Conservation (phyloP, 257 asterid genomes). For the Jacaranda copaia region DNA sequence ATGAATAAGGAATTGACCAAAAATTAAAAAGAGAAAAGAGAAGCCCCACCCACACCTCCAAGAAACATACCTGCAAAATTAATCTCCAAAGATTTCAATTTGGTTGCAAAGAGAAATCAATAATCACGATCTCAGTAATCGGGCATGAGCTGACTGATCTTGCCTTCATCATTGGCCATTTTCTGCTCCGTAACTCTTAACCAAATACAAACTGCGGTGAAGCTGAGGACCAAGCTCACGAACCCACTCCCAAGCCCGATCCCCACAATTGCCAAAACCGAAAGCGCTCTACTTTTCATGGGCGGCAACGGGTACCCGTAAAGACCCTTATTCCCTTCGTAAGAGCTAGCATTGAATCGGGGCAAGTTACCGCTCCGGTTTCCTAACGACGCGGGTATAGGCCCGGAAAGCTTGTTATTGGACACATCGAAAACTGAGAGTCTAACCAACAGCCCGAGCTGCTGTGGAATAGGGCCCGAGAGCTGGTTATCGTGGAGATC, state of each 20-base stretch:
- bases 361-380: constrained; percentile 74
- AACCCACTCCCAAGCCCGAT: constrained; percentile 97
- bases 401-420: constrained; percentile 71
- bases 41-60: constrained; percentile 22
- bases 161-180: constrained; percentile 70
- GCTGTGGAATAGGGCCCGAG: constrained; percentile 77
- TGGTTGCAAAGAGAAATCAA: background rate
- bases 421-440: constrained; percentile 85
- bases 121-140: constrained; percentile 57
- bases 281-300: constrained; percentile 68
- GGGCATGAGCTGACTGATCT: constrained; percentile 81
- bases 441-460: constrained; percentile 73
- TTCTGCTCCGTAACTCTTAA: constrained; percentile 77
- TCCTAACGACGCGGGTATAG: constrained; percentile 76
- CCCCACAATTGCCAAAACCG: constrained; percentile 78
- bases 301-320: constrained; percentile 87
- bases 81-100: constrained; percentile 15
- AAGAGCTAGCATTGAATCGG: constrained; percentile 82
- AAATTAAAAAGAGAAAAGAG: background rate
- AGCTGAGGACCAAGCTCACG: constrained; percentile 80
- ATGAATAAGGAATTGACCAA: background rate
- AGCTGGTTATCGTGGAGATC: constrained; percentile 83
- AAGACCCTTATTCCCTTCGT: constrained; percentile 78
- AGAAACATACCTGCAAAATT: constrained; percentile 46
- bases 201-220: constrained; percentile 92